A percentile compares a stretch with the other conserved stretches of the same genome.
Conservation (phyloP, 1,284 basidiomycete genomes). For the Irpex sp. region DNA sequence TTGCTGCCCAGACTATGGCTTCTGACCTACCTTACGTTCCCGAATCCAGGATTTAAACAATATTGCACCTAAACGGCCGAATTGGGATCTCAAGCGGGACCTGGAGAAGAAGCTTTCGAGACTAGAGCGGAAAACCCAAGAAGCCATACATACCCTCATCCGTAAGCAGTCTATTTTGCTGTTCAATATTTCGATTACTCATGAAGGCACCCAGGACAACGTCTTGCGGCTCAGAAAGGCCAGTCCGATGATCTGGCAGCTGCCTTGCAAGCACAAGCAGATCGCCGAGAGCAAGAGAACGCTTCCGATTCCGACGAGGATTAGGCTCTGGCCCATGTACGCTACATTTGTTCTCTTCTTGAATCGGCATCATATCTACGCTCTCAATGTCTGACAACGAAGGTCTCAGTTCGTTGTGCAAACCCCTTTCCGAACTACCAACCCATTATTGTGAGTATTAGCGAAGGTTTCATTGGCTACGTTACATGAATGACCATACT, state of each 20-base stretch:
- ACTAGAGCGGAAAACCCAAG: conserved; percentile 88
- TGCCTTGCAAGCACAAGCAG: conserved; percentile 72
- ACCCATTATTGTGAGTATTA: conserved; percentile 8
- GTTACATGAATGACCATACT: conserved; percentile 5
- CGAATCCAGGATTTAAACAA: conserved; percentile 83
- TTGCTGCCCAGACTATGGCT: background rate
- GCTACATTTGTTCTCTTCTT: background rate
- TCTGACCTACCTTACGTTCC: conserved; percentile 1
- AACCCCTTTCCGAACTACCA: background rate
- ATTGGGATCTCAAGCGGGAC: conserved; percentile 97
- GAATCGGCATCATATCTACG: background rate
- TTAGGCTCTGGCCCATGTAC: conserved; percentile 14
- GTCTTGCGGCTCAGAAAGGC: conserved; percentile 73
- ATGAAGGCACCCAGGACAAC: conserved; percentile 50
- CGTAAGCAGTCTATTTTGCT: conserved; percentile 45
- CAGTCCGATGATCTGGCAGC: conserved; percentile 72
- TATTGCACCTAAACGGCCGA: conserved; percentile 93
- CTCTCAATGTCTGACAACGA: background rate
- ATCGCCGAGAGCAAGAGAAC: conserved; percentile 22
- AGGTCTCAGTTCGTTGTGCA: background rate
- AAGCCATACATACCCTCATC: conserved; percentile 90
- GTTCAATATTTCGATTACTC: conserved; percentile 10
- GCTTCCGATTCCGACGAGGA: conserved; percentile 37
- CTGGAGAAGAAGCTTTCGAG: conserved; percentile 87
- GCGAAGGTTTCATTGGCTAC: background rate